A percentile compares a stretch with the other conserved stretches of the same genome.
Evolutionary conservation across 116 monocot genomes (phyloP).

Genomic region (Trichopus zeylanicus): DNA sequence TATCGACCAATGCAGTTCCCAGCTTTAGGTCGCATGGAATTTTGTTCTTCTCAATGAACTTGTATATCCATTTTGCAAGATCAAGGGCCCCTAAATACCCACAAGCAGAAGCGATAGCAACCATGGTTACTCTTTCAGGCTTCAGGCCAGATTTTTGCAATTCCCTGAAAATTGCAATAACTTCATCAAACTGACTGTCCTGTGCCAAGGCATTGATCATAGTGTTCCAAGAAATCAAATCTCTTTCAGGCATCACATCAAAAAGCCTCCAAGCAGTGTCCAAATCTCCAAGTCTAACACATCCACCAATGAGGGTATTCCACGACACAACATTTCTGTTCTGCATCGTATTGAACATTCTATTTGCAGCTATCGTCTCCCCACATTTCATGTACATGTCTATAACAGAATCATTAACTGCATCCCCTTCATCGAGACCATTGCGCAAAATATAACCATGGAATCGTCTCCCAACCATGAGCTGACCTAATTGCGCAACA

Average conservation of each 20-base stretch:
- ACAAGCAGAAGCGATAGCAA: conserved; percentile 25
- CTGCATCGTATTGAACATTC: conserved; percentile 13
- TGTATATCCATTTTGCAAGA: conserved; percentile 24
- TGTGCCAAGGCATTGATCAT: conserved; percentile 23
- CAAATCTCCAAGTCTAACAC: conserved; percentile 23
- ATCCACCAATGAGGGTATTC: conserved; percentile 29
- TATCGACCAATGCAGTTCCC: conserved; percentile 32
- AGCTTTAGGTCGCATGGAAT: conserved; percentile 10
- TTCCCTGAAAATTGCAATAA: conserved; percentile 17
- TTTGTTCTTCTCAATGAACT: conserved; percentile 16
- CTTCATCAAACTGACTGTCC: conserved; percentile 17
- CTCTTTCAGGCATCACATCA: conserved; percentile 22
- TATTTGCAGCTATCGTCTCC: conserved; percentile 9
- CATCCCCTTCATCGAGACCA: conserved; percentile 13
- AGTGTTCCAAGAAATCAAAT: conserved; percentile 37
- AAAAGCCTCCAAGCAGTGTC: conserved; percentile 19
- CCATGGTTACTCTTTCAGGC: conserved; percentile 38
- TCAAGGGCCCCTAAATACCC: conserved; percentile 18
- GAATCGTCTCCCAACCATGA: conserved; percentile 12
- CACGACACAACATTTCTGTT: conserved; percentile 26
- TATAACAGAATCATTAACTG: conserved; percentile 27
- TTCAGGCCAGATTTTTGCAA: conserved; percentile 20
- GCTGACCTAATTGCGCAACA: conserved; percentile 16
- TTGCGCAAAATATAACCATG: conserved; percentile 30
- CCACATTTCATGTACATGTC: conserved; percentile 36